A percentile compares a stretch with the other conserved stretches of the same genome.
Conservation (phyloP, 1,139 yeast species). For the Geotrichum australiense region DNA sequence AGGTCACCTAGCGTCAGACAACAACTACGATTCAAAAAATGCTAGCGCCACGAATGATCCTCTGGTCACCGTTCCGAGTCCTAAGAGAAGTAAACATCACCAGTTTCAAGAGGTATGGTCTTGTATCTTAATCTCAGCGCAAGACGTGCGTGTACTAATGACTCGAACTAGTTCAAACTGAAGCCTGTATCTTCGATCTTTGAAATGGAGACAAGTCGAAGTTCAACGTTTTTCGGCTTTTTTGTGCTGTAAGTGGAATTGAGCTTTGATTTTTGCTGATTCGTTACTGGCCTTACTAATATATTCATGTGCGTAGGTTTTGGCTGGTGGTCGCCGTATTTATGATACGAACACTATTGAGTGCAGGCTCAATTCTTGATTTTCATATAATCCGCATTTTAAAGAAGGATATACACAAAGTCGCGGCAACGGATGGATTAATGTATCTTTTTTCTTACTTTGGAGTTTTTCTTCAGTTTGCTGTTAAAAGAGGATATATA, state of each 20-base stretch:
- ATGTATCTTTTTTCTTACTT: slow-evolving; percentile 64
- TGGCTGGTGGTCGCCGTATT: slow-evolving; percentile 25
- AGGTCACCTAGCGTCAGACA: slow-evolving; percentile 13
- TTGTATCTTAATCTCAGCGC: neutral
- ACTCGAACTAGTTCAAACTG: slow-evolving; percentile 7
- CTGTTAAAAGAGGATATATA: slow-evolving; percentile 40
- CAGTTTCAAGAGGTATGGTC: slow-evolving; percentile 11
- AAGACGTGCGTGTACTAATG: no score
- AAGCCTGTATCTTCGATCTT: slow-evolving; percentile 22
- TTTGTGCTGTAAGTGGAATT: slow-evolving; percentile 28
- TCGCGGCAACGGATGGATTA: slow-evolving; percentile 59
- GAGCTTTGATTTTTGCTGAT: no score
- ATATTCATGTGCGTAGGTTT: neutral
- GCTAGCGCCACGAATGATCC: neutral
- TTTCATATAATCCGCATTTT: slow-evolving; percentile 49
- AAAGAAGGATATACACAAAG: slow-evolving; percentile 49
- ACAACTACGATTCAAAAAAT: slow-evolving; percentile 11
- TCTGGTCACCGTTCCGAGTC: neutral
- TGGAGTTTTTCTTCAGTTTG: slow-evolving; percentile 48
- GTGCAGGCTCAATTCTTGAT: slow-evolving; percentile 31
- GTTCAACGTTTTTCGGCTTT: slow-evolving; percentile 33
- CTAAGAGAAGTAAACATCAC: neutral
- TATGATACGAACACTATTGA: slow-evolving; percentile 26
- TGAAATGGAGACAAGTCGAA: slow-evolving; percentile 25
- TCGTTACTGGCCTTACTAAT: neutral